Percentiles rank a stretch among this genome's conserved stretches.
These are phyloP conservation scores for Prinsepia uniflora DNA, from an alignment of 306 rosid species.

Conservation along the genomic window DNA sequence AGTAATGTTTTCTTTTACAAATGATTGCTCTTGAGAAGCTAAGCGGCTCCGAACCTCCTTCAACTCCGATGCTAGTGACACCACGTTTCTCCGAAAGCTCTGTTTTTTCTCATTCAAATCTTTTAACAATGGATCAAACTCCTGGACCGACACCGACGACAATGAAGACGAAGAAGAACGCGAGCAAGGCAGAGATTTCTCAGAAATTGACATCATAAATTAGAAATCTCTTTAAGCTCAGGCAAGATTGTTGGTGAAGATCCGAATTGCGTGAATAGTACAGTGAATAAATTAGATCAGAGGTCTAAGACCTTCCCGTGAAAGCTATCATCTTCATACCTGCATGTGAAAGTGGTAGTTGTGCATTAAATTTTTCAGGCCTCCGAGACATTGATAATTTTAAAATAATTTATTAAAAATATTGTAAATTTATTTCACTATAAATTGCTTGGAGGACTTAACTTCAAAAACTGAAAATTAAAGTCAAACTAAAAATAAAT, in stretches of 20 bases:
- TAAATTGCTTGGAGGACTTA: constrained; percentile 20
- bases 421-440: constrained; percentile 21
- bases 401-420: background rate
- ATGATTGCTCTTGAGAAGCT: constrained; percentile 72
- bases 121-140: constrained; percentile 70
- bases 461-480: constrained; percentile 1
- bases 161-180: constrained; percentile 21
- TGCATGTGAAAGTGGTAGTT: constrained; percentile 43
- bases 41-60: constrained; percentile 77
- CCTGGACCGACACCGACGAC: constrained; percentile 30
- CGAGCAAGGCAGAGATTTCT: constrained; percentile 33
- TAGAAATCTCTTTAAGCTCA: constrained; percentile 5
- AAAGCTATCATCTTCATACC: constrained; percentile 38
- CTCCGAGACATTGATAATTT: constrained; percentile 3
- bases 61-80: constrained; percentile 81
- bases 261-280: background rate
- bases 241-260: constrained; percentile 9
- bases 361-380: constrained; percentile 42
- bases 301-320: constrained; percentile 21
- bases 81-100: constrained; percentile 82
- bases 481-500: background rate
- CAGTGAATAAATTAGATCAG: constrained; percentile 31
- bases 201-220: constrained; percentile 53
- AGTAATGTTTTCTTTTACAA: constrained; percentile 59
- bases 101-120: constrained; percentile 89